Conservation (phyloP, 257 asterid species). For the Solanum rostratum region DNA sequence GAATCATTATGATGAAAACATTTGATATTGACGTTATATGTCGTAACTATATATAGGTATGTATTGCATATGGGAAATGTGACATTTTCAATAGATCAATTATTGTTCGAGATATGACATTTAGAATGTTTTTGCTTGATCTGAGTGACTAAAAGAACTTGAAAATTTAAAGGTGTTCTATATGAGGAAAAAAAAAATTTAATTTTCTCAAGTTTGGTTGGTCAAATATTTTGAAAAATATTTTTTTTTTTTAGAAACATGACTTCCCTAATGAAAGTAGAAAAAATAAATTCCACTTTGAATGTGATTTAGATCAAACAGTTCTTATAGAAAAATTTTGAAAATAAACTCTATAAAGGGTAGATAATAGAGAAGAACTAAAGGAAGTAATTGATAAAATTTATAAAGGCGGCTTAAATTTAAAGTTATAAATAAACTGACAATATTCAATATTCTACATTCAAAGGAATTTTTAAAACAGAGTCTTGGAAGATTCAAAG, state of each 20-base stretch:
- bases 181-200: too few relatives aligned
- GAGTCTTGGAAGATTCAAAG: neutral
- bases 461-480: neutral
- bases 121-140: neutral
- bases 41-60: neutral
- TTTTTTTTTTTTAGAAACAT: too few relatives aligned
- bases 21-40: neutral
- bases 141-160: neutral
- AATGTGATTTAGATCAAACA: neutral
- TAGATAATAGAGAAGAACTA: neutral
- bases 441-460: neutral
- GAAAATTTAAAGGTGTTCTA: neutral
- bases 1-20: neutral
- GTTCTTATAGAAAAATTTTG: neutral
- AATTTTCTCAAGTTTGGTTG: neutral
- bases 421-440: neutral
- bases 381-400: neutral
- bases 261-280: neutral
- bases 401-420: neutral
- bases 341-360: neutral
- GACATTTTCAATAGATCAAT: neutral
- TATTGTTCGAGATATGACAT: neutral
- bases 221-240: too few relatives aligned
- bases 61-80: neutral
- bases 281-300: too few relatives aligned